phyloP scores from a whole-genome alignment of 1,139 yeast species.

The Kurtzmaniella natalensis region DNA sequence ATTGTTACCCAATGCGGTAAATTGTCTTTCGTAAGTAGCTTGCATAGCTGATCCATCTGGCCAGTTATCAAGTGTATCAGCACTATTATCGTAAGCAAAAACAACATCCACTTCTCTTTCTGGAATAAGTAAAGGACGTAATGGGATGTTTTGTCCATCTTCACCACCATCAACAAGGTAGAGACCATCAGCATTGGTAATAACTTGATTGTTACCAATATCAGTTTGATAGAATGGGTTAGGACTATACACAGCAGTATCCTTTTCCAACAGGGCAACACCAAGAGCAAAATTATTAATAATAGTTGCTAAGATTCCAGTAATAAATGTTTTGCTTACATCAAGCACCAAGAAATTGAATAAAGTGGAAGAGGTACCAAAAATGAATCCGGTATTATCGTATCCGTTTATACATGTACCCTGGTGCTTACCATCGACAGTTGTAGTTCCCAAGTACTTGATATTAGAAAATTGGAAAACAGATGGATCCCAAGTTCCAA shows the following conservation, averaged over 20 bases:
- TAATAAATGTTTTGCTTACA: background rate
- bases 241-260: slow-evolving; percentile 45
- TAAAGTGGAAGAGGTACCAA: slow-evolving; percentile 80
- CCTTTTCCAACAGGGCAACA: slow-evolving; percentile 11
- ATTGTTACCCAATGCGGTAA: slow-evolving; percentile 54
- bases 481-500: slow-evolving; percentile 88
- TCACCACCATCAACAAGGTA: slow-evolving; percentile 44
- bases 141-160: slow-evolving; percentile 39
- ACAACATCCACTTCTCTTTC: slow-evolving; percentile 38
- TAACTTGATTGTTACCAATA: slow-evolving; percentile 28
- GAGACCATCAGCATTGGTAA: slow-evolving; percentile 32
- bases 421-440: slow-evolving; percentile 45
- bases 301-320: background rate
- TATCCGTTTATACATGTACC: slow-evolving; percentile 59
- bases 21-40: slow-evolving; percentile 65
- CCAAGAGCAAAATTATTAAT: background rate
- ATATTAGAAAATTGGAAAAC: slow-evolving; percentile 62
- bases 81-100: slow-evolving; percentile 46
- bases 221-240: slow-evolving; percentile 49
- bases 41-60: slow-evolving; percentile 39
- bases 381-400: slow-evolving; percentile 75
- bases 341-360: slow-evolving; percentile 70
- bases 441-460: slow-evolving; percentile 69
- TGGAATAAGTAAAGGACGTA: slow-evolving; percentile 36
- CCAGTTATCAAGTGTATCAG: slow-evolving; percentile 40